Evolutionary conservation across 257 asterid species (phyloP).

Genomic region (Fraxinus excelsior): DNA sequence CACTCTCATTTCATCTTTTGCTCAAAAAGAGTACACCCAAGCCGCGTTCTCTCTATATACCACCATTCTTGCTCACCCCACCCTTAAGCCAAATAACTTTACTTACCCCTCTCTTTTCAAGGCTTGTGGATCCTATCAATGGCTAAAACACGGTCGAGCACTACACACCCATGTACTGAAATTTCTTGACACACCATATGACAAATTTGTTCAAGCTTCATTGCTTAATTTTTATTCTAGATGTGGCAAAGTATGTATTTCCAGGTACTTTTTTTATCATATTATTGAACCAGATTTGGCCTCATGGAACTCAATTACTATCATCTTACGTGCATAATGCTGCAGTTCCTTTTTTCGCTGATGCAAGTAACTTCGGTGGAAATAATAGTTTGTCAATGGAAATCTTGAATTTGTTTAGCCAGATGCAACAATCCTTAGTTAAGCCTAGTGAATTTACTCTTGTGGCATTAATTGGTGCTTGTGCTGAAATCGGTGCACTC

Average conservation of each 20-base stretch:
- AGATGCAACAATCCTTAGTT: conserved; percentile 51
- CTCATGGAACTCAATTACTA: conserved; percentile 67
- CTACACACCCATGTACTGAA: conserved; percentile 70
- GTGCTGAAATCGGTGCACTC: conserved; percentile 64
- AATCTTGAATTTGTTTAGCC: conserved; percentile 55
- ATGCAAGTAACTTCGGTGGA: conserved; percentile 27
- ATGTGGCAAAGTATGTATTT: conserved; percentile 48
- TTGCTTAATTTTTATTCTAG: conserved; percentile 67
- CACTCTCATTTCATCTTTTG: conserved; percentile 58
- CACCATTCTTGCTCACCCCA: conserved; percentile 30
- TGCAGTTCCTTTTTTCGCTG: conserved; percentile 5
- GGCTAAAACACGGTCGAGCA: conserved; percentile 57
- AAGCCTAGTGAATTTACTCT: conserved; percentile 61
- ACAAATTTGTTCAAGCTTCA: conserved; percentile 66
- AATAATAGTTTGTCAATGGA: conserved; percentile 39
- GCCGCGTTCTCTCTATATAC: conserved; percentile 50
- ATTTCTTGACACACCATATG: conserved; percentile 50
- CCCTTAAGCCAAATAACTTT: conserved; percentile 54
- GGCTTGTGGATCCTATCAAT: conserved; percentile 49
- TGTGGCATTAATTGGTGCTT: conserved; percentile 55
- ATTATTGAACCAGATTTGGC: conserved; percentile 64
- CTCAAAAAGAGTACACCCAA: conserved; percentile 36
- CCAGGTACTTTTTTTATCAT: conserved; percentile 53
- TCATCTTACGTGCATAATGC: conserved; percentile 57
- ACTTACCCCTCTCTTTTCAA: conserved; percentile 79